A percentile compares a stretch with the other conserved stretches of the same genome.
These are phyloP conservation scores for Phascolomyces articulosus DNA, from an alignment of 371 early-diverging fungal genomes.

Conservation along the genomic window DNA sequence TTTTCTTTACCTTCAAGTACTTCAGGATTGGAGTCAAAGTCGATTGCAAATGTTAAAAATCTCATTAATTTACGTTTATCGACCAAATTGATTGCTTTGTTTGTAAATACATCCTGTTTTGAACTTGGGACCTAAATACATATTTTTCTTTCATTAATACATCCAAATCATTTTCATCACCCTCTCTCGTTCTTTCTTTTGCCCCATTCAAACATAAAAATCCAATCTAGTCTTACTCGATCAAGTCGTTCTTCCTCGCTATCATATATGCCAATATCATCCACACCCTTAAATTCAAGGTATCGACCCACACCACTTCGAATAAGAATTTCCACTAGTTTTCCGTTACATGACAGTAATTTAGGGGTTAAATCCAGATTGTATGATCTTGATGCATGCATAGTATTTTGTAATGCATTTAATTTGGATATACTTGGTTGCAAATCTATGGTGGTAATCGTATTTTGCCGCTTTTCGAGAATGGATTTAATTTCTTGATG, in stretches of 20 bases:
- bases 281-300: slow-evolving; percentile 87
- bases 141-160: not conserved
- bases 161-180: not conserved
- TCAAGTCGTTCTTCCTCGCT: slow-evolving; percentile 36
- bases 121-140: slow-evolving; percentile 79
- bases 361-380: slow-evolving; percentile 84
- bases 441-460: not conserved
- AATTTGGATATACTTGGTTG: slow-evolving; percentile 25
- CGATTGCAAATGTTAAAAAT: slow-evolving; percentile 75
- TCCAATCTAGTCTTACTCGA: slow-evolving; percentile 19
- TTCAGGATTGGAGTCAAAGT: slow-evolving; percentile 41
- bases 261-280: slow-evolving; percentile 65
- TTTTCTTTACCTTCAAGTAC: slow-evolving; percentile 28
- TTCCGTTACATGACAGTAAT: slow-evolving; percentile 72
- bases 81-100: slow-evolving; percentile 69
- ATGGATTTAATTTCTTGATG: not conserved
- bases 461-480: not conserved
- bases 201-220: too few species aligned
- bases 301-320: slow-evolving; percentile 84
- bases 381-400: slow-evolving; percentile 62
- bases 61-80: slow-evolving; percentile 93
- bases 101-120: slow-evolving; percentile 92
- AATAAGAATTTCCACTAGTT: slow-evolving; percentile 76
- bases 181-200: too few species aligned
- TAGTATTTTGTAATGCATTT: slow-evolving; percentile 31